Base-by-base conservation (phyloP, 345 rosid species). In the Citrus hindsii region DNA sequence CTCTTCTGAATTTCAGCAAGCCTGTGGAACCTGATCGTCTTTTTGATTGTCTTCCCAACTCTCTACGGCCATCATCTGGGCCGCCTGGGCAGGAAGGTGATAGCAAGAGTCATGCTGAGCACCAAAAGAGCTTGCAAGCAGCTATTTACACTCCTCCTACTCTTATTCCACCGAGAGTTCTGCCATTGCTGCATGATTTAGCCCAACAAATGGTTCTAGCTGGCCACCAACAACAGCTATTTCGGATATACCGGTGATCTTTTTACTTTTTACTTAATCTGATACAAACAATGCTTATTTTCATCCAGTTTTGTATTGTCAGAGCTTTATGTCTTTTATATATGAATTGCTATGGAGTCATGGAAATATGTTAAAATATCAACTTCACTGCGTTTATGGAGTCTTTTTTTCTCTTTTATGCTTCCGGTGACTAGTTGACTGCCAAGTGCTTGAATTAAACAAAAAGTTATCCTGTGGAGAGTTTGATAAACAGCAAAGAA, bases 1-100 rank as follows among this genome's bases (percentile, higher is more conserved):
- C 69, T 63, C 25, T 61, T 81, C 68, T 77, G 73, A 65, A 68
- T 73, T 83, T 69, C 88, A 97, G 99, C 90, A 94, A 97, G 85
- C 96, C 98, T 51, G 91, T 94, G 83, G 98, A 97, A 78, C 97
- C 98, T 79, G 98, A 94, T 83, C 89, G 89, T 58, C 89, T 95
- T 13, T 91, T 91, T 27, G 93, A 93, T 61, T 90, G 97, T 83
- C 94, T 95, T 82, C 99, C 98, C 51, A 85, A 87, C 64, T 86
- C 92, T 75, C 80, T 91, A 64, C 87, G 94, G 65, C 95, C 97
- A 82, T 85, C 93, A 56, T 69, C 95, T 35, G 87, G 85, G 63
- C 79, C 85, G 2, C 79, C 87, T 7, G 85, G 79, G 53, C 86
- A 80, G 48, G 86, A 79, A 30, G 86, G 80, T 71, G 87, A 89